These are phyloP conservation scores for Schrenkiella parvula DNA, from an alignment of 345 rosid species.

Conservation along the genomic window DNA sequence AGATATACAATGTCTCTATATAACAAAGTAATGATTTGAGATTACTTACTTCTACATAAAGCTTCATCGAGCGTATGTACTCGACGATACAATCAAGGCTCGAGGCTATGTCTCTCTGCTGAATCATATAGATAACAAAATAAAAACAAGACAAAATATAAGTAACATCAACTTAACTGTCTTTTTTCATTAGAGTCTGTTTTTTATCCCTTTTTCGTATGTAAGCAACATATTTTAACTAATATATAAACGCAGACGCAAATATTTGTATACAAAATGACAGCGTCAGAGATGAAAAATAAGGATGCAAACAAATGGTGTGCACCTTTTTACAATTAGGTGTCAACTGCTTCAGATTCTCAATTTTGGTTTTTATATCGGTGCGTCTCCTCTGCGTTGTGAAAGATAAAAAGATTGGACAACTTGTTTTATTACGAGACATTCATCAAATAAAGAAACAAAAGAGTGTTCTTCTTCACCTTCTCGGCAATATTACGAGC, in stretches of 20 bases:
- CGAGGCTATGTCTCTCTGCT: constrained; percentile 3
- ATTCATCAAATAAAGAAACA: not conserved
- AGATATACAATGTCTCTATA: not conserved
- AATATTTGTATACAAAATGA: not conserved
- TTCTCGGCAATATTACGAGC: not conserved
- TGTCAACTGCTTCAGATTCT: constrained; percentile 3
- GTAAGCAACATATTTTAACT: not conserved
- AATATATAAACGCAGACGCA: not conserved
- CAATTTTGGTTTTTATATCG: not conserved
- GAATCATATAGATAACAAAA: not conserved
- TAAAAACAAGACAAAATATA: not conserved
- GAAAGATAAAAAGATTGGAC: not conserved
- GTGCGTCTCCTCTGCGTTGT: constrained; percentile 13
- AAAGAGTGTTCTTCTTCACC: not conserved
- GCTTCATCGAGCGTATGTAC: not conserved
- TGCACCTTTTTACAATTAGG: not conserved
- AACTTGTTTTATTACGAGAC: not conserved
- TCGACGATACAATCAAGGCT: constrained; percentile 6
- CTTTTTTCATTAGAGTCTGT: not conserved
- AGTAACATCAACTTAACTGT: not conserved
- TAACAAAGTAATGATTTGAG: not conserved
- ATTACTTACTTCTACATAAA: constrained; percentile 20
- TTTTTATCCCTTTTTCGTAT: not conserved
- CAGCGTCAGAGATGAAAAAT: not conserved
- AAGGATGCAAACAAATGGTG: not conserved